Percentiles rank a stretch among this genome's conserved stretches.
Evolutionary conservation across 345 rosid genomes (phyloP).

Genomic region (Corchorus olitorius): DNA sequence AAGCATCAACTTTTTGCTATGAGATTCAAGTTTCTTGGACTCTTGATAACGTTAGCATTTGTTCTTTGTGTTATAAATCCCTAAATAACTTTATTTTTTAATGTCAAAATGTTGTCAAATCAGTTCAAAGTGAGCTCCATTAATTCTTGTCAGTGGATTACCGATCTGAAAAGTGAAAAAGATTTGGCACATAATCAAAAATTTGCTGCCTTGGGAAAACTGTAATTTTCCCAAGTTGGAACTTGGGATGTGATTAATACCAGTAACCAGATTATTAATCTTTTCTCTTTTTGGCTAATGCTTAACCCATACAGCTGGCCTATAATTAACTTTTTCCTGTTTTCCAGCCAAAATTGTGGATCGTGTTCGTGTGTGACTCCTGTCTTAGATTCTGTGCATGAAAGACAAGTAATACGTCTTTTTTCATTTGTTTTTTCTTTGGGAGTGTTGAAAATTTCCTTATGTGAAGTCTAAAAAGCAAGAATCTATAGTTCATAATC

Average conservation of each 20-base stretch:
- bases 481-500: background rate
- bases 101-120: background rate
- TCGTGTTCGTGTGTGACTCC: background rate
- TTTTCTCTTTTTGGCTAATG: too few relatives aligned
- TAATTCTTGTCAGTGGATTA: background rate
- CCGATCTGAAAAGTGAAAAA: background rate
- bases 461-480: background rate
- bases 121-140: conserved; percentile 1
- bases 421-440: background rate
- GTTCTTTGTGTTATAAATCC: background rate
- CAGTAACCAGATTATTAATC: too few relatives aligned
- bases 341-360: background rate
- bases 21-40: background rate
- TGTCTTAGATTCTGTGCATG: background rate
- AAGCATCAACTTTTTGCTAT: conserved; percentile 5
- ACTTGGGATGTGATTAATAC: background rate
- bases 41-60: background rate
- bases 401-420: background rate
- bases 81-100: background rate
- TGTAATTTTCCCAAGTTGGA: background rate
- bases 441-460: background rate
- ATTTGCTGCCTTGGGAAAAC: background rate
- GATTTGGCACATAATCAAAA: background rate
- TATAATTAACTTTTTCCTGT: background rate
- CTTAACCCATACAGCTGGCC: background rate